These are phyloP conservation scores for Fusarium globosum DNA, from an alignment of 2,329 filamentous ascomycete species.

Conservation along the genomic window DNA sequence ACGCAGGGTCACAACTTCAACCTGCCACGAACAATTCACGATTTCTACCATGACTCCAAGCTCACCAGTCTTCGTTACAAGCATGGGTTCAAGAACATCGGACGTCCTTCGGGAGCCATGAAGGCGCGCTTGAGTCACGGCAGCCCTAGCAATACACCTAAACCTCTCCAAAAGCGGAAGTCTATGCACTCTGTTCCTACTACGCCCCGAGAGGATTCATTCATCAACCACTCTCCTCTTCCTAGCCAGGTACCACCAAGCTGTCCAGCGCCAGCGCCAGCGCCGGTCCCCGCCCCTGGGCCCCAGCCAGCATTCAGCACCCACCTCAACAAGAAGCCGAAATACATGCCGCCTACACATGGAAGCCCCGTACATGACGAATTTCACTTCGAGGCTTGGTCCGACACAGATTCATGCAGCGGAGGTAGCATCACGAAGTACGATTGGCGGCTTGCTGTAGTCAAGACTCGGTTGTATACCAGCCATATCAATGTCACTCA, in stretches of 20 bases:
- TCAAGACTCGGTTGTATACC: constrained; percentile 61
- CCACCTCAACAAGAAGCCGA: constrained; percentile 44
- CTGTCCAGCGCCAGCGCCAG: constrained; percentile 3
- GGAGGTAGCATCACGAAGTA: constrained; percentile 56
- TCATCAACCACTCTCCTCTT: constrained; percentile 45
- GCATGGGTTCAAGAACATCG: constrained; percentile 68
- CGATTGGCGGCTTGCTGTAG: constrained; percentile 64
- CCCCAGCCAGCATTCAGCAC: constrained; percentile 24
- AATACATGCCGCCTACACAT: constrained; percentile 34
- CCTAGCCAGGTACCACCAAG: constrained; percentile 23
- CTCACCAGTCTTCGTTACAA: constrained; percentile 60
- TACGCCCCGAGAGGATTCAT: constrained; percentile 46
- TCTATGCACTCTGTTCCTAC: constrained; percentile 45
- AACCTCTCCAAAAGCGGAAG: constrained; percentile 50
- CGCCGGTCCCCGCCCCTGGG: background rate
- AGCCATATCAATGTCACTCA: constrained; percentile 62
- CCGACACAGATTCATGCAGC: constrained; percentile 63
- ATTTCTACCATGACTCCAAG: constrained; percentile 68
- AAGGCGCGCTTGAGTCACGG: constrained; percentile 49
- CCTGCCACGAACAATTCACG: constrained; percentile 61
- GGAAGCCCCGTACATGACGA: constrained; percentile 47
- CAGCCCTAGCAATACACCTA: constrained; percentile 41
- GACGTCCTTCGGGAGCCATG: constrained; percentile 61
- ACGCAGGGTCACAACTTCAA: constrained; percentile 61
- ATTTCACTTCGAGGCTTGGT: constrained; percentile 59